These are phyloP conservation scores for Cyclotella cryptica DNA, from an alignment of 108 stramenopile species.

Conservation along the genomic window DNA sequence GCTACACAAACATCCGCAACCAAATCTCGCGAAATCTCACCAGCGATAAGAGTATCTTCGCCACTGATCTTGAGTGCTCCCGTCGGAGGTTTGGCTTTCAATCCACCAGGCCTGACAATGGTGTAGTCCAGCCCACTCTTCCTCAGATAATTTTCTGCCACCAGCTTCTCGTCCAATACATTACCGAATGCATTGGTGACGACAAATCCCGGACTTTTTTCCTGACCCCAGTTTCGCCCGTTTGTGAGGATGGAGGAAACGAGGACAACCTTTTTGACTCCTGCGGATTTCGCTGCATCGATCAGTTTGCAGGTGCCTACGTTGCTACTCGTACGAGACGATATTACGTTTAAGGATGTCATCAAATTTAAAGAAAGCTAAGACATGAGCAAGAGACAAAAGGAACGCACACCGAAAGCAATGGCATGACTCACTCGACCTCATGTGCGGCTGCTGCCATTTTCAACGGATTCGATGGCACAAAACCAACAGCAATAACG, in stretches of 20 bases:
- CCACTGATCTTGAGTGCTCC: conserved; percentile 65
- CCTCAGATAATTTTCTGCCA: conserved; percentile 75
- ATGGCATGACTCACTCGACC: conserved; percentile 54
- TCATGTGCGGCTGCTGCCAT: conserved; percentile 81
- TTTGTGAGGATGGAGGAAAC: conserved; percentile 83
- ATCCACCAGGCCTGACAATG: conserved; percentile 85
- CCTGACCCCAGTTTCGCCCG: conserved; percentile 82
- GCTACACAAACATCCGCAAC: conserved; percentile 90
- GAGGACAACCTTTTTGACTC: conserved; percentile 80
- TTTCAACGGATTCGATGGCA: conserved; percentile 80
- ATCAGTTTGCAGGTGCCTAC: conserved; percentile 78
- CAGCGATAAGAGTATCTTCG: conserved; percentile 79
- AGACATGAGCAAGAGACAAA: too few relatives aligned
- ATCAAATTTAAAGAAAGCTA: too few relatives aligned
- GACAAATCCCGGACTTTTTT: conserved; percentile 81
- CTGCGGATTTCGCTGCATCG: conserved; percentile 82
- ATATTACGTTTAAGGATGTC: too few relatives aligned
- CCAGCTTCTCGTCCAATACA: conserved; percentile 82
- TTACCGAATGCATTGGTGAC: conserved; percentile 87
- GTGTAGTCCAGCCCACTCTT: conserved; percentile 80
- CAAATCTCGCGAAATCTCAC: conserved; percentile 82
- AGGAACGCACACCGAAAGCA: not conserved
- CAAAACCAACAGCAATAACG: conserved; percentile 81
- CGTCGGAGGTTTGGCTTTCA: conserved; percentile 74
- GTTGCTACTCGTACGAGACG: conserved; percentile 51